Evolutionary conservation across 2,329 filamentous ascomycete species (phyloP).

Genomic region (Phaeosphaeria sp.): DNA sequence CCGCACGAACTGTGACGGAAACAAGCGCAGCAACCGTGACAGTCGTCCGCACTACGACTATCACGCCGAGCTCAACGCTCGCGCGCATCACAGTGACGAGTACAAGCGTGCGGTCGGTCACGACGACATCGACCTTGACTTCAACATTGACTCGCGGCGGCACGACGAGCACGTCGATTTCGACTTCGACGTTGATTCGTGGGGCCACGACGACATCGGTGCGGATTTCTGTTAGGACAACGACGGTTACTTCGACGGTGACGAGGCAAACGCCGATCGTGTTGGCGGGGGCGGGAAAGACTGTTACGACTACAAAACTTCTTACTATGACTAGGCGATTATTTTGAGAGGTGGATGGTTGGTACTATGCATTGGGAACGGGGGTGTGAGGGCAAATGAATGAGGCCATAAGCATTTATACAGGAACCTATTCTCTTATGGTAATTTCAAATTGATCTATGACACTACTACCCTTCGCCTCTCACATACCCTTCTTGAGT

Average conservation of each 20-base stretch:
- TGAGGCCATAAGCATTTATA: neutral
- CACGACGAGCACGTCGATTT: no score
- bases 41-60: conserved; percentile 22
- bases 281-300: neutral
- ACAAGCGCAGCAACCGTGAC: neutral
- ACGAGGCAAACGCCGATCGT: neutral
- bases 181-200: no score
- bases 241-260: neutral
- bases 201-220: neutral
- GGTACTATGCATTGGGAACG: neutral
- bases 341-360: neutral
- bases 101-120: neutral
- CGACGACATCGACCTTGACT: neutral
- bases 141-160: neutral
- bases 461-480: no score
- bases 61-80: conserved; percentile 55
- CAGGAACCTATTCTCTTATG: no score
- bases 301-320: neutral
- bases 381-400: neutral
- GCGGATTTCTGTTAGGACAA: no score
- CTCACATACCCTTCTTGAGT: no score
- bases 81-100: neutral
- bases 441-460: no score
- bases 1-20: neutral
- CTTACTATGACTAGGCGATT: neutral